Percentiles rank a stretch among this genome's conserved stretches.
These are phyloP conservation scores for Ceratocystis diversiconidia DNA, from an alignment of 2,329 filamentous ascomycete genomes.

Conservation along the genomic window DNA sequence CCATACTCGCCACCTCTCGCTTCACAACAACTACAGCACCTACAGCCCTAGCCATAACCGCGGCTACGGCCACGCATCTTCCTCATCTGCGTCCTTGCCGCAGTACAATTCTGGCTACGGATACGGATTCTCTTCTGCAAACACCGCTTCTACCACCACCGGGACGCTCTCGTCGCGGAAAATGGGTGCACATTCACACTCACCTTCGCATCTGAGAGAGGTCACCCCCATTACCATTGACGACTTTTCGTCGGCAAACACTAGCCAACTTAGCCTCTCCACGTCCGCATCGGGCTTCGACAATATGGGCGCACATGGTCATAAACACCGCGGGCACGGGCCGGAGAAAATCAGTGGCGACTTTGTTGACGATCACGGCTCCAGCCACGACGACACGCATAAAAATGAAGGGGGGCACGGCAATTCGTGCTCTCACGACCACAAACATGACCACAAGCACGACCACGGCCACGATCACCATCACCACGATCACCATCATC, in stretches of 20 bases:
- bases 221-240: slow-evolving; percentile 2
- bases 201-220: neutral
- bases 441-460: slow-evolving; percentile 21
- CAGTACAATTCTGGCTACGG: neutral
- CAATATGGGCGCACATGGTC: neutral
- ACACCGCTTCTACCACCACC: neutral
- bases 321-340: slow-evolving; percentile 5
- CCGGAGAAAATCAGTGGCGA: neutral
- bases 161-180: neutral
- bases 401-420: slow-evolving; percentile 21
- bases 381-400: slow-evolving; percentile 22
- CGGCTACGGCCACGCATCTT: neutral
- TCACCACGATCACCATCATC: slow-evolving; percentile 22
- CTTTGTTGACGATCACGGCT: slow-evolving; percentile 14
- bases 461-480: slow-evolving; percentile 19
- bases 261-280: neutral
- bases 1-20: slow-evolving; percentile 7
- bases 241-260: slow-evolving; percentile 4
- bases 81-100: neutral
- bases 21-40: neutral
- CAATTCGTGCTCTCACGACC: slow-evolving; percentile 20
- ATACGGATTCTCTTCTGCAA: neutral
- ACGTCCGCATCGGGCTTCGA: neutral
- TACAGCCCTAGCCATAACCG: neutral
- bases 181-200: slow-evolving; percentile 16